Evolutionary conservation across 139 green algal genomes (phyloP), one percentile per base, ranked within the genome.

Genomic region (Picochlorum sp.): DNA sequence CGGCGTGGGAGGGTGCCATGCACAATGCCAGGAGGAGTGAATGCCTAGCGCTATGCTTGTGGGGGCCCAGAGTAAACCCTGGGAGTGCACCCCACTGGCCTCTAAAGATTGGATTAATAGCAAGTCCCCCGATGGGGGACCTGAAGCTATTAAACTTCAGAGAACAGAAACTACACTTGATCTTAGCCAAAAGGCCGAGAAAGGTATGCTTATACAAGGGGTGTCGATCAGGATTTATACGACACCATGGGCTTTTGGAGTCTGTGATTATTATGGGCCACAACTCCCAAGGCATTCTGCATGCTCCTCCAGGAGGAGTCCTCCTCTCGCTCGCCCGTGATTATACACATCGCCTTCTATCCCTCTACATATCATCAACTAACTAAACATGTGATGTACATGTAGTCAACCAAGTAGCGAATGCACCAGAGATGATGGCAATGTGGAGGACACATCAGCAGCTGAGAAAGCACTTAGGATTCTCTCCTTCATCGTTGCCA

Each of bases 151-250:
- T 72, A 86, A 85, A 82, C 76, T 86, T 57, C 76, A 78, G 73
- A 86, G 80, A 86, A 86, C 80, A 86, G 80, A 86, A 86, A 86
- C 80, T 86, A 86, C 80, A 86, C 80, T 86, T 86, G 79, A 86
- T 86, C 80, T 87, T 86, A 86, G 80, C 80, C 79, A 86, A 86
- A 86, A 86, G 81, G 80, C 80, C 80, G 80, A 86, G 80, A 86
- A 86, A 86, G 79, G 80, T 86, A 86, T 85, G 68, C 41, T 44
- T 62, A 0, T 6, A 4, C 0, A 0, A 10, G 51, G 51, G 11
- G 13, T 9, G 47, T 0, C 0, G 15, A 20, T 18, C 16, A 51
- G 16, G 0, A 0, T 51, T 20, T 54, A 21, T 54, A 54, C 47
- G 18, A 54, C 47, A 54, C 16, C 6, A 0, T 20, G 9, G 2